phyloP scores from a whole-genome alignment of 2,329 filamentous ascomycete genomes.

The Colletotrichum gloeosporioides region DNA sequence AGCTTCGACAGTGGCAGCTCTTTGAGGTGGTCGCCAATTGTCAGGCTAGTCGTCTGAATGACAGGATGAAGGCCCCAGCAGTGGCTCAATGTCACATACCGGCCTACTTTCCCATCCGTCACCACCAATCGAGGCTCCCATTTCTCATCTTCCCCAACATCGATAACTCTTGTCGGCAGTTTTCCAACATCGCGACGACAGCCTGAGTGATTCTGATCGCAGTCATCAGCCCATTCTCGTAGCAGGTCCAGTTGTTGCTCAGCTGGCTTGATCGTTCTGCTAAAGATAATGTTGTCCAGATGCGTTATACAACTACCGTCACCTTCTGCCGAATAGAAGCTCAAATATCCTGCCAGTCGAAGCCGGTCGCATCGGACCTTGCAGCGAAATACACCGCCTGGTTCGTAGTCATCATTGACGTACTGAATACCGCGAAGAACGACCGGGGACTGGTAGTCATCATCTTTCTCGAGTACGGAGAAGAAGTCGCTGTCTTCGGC shows the following conservation, averaged over 20 bases:
- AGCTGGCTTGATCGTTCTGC: neutral
- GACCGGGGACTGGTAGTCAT: neutral
- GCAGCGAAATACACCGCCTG: neutral
- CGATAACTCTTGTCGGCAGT: neutral
- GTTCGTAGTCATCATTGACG: neutral
- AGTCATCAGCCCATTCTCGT: neutral
- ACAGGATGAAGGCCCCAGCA: neutral
- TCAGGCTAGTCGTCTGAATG: neutral
- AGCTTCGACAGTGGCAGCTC: neutral
- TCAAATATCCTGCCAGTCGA: neutral
- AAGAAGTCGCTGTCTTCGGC: neutral
- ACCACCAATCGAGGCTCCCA: neutral
- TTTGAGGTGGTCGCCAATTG: neutral
- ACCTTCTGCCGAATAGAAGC: neutral
- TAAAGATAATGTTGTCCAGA: neutral
- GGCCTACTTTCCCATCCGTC: neutral
- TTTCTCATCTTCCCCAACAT: neutral
- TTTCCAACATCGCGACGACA: neutral
- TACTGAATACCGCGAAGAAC: neutral
- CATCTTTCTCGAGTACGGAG: rapidly evolving
- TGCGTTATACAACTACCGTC: rapidly evolving
- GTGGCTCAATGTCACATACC: neutral
- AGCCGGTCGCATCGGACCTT: neutral
- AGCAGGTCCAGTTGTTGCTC: neutral
- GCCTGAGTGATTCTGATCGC: neutral